Base-by-base conservation (phyloP, 768 basidiomycete species). In the Trametes punicea region DNA sequence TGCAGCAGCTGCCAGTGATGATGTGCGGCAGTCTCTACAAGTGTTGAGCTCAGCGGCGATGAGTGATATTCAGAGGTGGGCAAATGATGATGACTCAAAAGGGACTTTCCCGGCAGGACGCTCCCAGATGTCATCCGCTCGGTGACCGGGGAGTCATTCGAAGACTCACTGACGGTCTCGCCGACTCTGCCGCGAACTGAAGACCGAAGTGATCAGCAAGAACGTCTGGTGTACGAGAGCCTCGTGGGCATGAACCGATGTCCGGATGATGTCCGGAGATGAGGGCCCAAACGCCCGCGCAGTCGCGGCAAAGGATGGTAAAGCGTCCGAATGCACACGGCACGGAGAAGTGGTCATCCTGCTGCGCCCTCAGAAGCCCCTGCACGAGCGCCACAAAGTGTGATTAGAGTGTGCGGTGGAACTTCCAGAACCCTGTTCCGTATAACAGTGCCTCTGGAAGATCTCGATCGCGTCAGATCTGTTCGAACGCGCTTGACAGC, bases 191-290 rank as follows among this genome's bases (percentile, higher is more conserved):
- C 56, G 56, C 56, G 48, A 57, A 25, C n/a, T n/a, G 42, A 11
- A 31, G 42, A 18, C 8, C 31, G 38, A 46, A 23, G 29, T 23
- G 56, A 57, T 57, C 56, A 52, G 50, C 50, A 46, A 52, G 45
- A 52, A 38, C 41, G 29, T 8, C 30, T 46, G 56, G 51, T 31
- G 56, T 51, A 46, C 31, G 50, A 48, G 56, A 58, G 56, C 56
- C 56, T 58, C 56, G 51, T 58, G 56, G 50, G 45, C 34, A 34
- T 21, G 20, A 36, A n/a, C 42, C n/a, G 36, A 36, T 57, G 56
- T 31, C 34, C 44, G 47, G 56, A 57, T 57, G 56, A 8, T 20
- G 36, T 16, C 8, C 44, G 44, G 45, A 51, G 50, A 57, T 57
- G 42, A 18, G 15, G 33, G 30, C 6, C 21, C 20, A 33, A 39